phyloP scores from a whole-genome alignment of 352 stramenopile species.

The Aphanomyces invadans region DNA sequence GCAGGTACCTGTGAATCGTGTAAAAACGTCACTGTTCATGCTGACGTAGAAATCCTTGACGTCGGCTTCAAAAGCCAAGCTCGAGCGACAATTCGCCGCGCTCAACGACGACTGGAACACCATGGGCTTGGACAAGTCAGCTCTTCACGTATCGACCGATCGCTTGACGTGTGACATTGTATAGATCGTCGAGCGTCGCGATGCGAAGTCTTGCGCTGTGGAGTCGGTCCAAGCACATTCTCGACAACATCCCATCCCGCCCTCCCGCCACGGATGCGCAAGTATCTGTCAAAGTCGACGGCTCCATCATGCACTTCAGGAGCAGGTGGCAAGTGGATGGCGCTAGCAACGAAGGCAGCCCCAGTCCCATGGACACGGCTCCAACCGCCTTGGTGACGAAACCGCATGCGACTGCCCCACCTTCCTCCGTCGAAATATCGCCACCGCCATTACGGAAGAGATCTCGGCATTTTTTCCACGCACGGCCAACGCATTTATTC shows the following conservation, averaged over 20 bases:
- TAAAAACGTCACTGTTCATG: background rate
- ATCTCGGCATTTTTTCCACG: background rate
- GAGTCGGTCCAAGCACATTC: background rate
- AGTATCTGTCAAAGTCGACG: background rate
- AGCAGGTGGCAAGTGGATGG: background rate
- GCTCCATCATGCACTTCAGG: slow-evolving; percentile 7
- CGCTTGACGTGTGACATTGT: background rate
- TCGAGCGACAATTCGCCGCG: background rate
- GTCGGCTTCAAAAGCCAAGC: background rate
- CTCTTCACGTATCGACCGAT: too few species aligned
- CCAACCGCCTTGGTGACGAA: background rate
- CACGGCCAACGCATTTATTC: background rate
- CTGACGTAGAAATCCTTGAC: background rate
- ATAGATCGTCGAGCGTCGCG: background rate
- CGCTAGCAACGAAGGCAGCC: background rate
- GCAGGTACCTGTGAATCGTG: too few species aligned
- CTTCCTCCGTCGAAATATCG: too few species aligned
- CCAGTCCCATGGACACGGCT: background rate
- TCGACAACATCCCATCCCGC: background rate
- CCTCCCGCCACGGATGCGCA: background rate
- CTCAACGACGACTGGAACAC: background rate
- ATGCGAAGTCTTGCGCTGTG: background rate
- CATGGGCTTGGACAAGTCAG: background rate
- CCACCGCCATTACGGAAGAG: background rate
- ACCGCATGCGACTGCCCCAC: background rate